A percentile compares a stretch with the other conserved stretches of the same genome.
These are phyloP conservation scores for Ophiocordyceps unilateralis DNA, from an alignment of 2,329 filamentous ascomycete genomes.

Conservation along the genomic window DNA sequence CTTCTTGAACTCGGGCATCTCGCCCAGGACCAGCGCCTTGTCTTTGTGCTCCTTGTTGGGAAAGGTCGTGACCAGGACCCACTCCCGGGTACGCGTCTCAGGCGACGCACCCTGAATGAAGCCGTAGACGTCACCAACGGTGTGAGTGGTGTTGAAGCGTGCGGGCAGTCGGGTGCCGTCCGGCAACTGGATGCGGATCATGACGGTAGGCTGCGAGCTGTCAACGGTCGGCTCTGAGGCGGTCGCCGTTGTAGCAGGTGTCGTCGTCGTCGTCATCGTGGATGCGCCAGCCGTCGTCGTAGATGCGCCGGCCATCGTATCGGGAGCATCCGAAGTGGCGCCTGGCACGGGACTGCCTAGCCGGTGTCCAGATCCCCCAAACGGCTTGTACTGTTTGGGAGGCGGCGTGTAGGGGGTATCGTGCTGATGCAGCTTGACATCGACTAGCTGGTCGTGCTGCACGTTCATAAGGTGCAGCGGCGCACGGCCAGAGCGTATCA, in stretches of 20 bases:
- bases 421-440: slow-evolving; percentile 64
- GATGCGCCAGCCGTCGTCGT: slow-evolving; percentile 11
- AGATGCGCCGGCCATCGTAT: slow-evolving; percentile 11
- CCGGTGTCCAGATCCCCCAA: slow-evolving; percentile 52
- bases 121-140: slow-evolving; percentile 58
- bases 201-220: slow-evolving; percentile 47
- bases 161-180: slow-evolving; percentile 63
- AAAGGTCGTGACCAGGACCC: slow-evolving; percentile 68
- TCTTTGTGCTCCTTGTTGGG: slow-evolving; percentile 67
- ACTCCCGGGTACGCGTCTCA: slow-evolving; percentile 38
- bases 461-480: slow-evolving; percentile 68
- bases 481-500: slow-evolving; percentile 62
- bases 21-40: slow-evolving; percentile 37
- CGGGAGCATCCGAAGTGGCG: slow-evolving; percentile 11
- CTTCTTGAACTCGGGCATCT: slow-evolving; percentile 47
- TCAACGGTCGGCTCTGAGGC: slow-evolving; percentile 30
- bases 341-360: slow-evolving; percentile 65
- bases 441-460: slow-evolving; percentile 54
- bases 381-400: slow-evolving; percentile 62
- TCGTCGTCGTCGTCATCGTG: slow-evolving; percentile 15
- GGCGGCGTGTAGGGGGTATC: slow-evolving; percentile 52
- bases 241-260: slow-evolving; percentile 18
- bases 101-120: slow-evolving; percentile 53
- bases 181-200: slow-evolving; percentile 60
- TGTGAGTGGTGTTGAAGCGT: slow-evolving; percentile 67